Evolutionary conservation across 768 basidiomycete species (phyloP), one percentile per base, ranked within the genome.

Genomic region (Trametes gibbosa): DNA sequence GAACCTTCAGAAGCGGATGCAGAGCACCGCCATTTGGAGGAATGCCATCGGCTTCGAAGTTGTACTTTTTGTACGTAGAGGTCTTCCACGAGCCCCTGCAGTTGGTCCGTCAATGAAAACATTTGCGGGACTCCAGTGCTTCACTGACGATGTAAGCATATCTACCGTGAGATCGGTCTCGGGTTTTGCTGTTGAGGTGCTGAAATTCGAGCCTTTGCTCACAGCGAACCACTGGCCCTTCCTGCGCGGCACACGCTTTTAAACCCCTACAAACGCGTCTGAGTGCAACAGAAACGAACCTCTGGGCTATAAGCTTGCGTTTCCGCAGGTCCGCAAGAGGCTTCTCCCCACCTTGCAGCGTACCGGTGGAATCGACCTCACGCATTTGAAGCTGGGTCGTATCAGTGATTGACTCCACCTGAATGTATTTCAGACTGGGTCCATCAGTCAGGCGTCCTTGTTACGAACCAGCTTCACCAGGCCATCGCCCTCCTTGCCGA

Each of bases 141-240:
- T 43, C 6, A 78, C 90, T 43, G 68, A 98, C 96, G 91, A 92
- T 53, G 85, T 80, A 23, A 99, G 77, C 90, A 98, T 96, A 58
- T 99, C 97, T 6, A 84, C 90, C 0, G 97, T 98, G 55, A 99
- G 77, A 76, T 98, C 97, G 13, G 97, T 98, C 74, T 98, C 95
- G 6, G 87, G 90, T 76, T 97, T 98, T 43, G 88, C 85, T 5
- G 89, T 89, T 17, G 92, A 93, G 2, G 92, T 95, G 70, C 89
- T 90, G 79, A 98, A 99, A 45, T 84, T 81, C 5, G 83, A 61
- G 2, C 97, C 97, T 72, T 95, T 96, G 29, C 78, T 75, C 13
- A 96, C 90, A 9, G 87, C 83, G 79, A 95, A 99, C 88, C 95
- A 97, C 72, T 96, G 90, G 1, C 89, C 87, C 77, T 98, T 99